Evolutionary conservation across 495 filamentous ascomycete genomes (phyloP).

Genomic region (Jackrogersella minutella): DNA sequence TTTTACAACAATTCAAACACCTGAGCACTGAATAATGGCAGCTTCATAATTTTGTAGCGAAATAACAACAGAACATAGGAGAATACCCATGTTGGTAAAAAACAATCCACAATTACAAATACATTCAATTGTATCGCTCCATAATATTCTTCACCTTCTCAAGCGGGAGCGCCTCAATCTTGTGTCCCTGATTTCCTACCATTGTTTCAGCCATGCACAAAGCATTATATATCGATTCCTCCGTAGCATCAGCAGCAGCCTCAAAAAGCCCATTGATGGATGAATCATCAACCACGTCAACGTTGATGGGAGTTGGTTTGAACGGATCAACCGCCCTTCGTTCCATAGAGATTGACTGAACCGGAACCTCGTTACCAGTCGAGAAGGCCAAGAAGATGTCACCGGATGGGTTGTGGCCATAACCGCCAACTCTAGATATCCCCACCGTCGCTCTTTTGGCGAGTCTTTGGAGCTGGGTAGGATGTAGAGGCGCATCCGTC

Average conservation of each 20-base stretch:
- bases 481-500: slow-evolving; percentile 60
- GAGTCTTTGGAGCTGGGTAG: slow-evolving; percentile 57
- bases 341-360: slow-evolving; percentile 45
- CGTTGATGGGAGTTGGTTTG: slow-evolving; percentile 46
- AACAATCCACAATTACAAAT: background rate
- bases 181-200: slow-evolving; percentile 49
- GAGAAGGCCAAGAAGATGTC: slow-evolving; percentile 65
- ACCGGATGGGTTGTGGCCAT: slow-evolving; percentile 58
- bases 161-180: slow-evolving; percentile 56
- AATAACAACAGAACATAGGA: too few relatives aligned
- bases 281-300: slow-evolving; percentile 56
- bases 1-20: too few relatives aligned
- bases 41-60: too few relatives aligned
- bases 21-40: too few relatives aligned
- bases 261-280: slow-evolving; percentile 61
- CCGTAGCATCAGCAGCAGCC: slow-evolving; percentile 58
- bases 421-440: slow-evolving; percentile 57
- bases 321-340: slow-evolving; percentile 42
- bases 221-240: slow-evolving; percentile 64
- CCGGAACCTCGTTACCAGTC: slow-evolving; percentile 54
- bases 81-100: too few relatives aligned
- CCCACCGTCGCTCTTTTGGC: slow-evolving; percentile 62
- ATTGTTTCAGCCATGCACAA: slow-evolving; percentile 60
- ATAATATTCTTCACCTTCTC: slow-evolving; percentile 57
- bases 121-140: slow-evolving; percentile 46